These are phyloP conservation scores for Sporothrix luriei DNA, from an alignment of 2,329 filamentous ascomycete genomes.

Conservation along the genomic window DNA sequence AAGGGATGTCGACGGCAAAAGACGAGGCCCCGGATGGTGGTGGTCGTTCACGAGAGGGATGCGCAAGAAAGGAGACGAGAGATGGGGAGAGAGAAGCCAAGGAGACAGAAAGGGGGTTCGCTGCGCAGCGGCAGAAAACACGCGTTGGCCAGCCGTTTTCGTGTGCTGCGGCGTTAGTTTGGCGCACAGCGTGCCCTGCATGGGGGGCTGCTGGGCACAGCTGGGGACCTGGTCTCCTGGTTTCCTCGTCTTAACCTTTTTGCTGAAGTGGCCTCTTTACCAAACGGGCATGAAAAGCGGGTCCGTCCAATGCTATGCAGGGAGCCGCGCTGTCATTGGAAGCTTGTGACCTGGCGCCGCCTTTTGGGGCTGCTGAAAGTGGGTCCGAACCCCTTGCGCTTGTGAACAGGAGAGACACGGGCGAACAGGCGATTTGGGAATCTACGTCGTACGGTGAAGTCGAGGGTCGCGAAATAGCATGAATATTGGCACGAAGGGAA, in stretches of 20 bases:
- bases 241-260: background rate
- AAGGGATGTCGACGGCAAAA: slow-evolving; percentile 18
- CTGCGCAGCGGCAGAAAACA: background rate
- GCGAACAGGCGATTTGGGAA: too few relatives aligned
- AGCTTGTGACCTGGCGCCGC: background rate
- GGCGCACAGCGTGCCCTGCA: background rate
- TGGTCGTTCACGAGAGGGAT: slow-evolving; percentile 27
- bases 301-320: slow-evolving; percentile 11
- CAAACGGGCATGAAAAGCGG: slow-evolving; percentile 19
- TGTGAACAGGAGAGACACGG: background rate
- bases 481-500: slow-evolving; percentile 7
- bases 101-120: slow-evolving; percentile 12
- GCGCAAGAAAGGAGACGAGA: slow-evolving; percentile 6
- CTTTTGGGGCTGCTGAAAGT: background rate
- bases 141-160: slow-evolving; percentile 25
- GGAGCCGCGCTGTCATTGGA: slow-evolving; percentile 29
- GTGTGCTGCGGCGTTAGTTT: background rate
- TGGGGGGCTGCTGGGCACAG: background rate
- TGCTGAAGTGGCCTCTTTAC: slow-evolving; percentile 33
- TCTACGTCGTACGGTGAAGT: background rate
- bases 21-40: slow-evolving; percentile 6
- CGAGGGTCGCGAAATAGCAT: background rate
- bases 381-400: slow-evolving; percentile 20
- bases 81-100: background rate
- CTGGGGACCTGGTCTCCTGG: background rate